phyloP scores from a whole-genome alignment of 495 filamentous ascomycete genomes.

The Alectoria sarmentosa region DNA sequence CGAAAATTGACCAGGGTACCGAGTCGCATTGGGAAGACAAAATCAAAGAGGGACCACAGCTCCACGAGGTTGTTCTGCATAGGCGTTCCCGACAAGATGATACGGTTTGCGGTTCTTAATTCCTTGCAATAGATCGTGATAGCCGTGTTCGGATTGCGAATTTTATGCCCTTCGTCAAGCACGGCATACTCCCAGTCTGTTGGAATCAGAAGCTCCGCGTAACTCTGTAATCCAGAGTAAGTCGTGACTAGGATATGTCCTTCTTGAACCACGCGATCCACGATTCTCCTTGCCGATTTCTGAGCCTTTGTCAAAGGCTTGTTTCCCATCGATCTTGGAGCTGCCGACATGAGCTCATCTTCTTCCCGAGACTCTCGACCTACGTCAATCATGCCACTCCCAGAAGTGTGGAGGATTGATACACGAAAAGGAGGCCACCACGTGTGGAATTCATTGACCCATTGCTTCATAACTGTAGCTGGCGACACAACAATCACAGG shows the following conservation, averaged over 20 bases:
- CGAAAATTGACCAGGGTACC: constrained; percentile 87
- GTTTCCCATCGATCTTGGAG: constrained; percentile 26
- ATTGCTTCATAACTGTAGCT: constrained; percentile 90
- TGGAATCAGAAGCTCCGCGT: constrained; percentile 67
- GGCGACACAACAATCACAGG: constrained; percentile 87
- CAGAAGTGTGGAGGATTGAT: constrained; percentile 89
- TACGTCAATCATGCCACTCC: constrained; percentile 89
- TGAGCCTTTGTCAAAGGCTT: constrained; percentile 42
- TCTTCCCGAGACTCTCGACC: constrained; percentile 63
- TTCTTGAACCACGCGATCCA: constrained; percentile 72
- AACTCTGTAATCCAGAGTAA: constrained; percentile 86
- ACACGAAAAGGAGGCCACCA: constrained; percentile 97
- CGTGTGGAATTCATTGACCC: constrained; percentile 95
- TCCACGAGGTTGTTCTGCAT: constrained; percentile 98
- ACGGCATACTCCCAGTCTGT: constrained; percentile 90
- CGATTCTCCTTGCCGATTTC: constrained; percentile 66
- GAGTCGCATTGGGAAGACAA: constrained; percentile 90
- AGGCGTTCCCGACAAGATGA: constrained; percentile 92
- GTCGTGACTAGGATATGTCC: constrained; percentile 94
- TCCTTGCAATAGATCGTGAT: constrained; percentile 93
- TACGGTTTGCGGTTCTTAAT: constrained; percentile 73
- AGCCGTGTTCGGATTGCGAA: constrained; percentile 86
- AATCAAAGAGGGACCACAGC: constrained; percentile 95
- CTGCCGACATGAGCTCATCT: constrained; percentile 47
- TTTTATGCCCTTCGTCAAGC: constrained; percentile 96